Evolutionary conservation across 192 early-diverging fungal genomes (phyloP).

Genomic region (Coemansia sp.): DNA sequence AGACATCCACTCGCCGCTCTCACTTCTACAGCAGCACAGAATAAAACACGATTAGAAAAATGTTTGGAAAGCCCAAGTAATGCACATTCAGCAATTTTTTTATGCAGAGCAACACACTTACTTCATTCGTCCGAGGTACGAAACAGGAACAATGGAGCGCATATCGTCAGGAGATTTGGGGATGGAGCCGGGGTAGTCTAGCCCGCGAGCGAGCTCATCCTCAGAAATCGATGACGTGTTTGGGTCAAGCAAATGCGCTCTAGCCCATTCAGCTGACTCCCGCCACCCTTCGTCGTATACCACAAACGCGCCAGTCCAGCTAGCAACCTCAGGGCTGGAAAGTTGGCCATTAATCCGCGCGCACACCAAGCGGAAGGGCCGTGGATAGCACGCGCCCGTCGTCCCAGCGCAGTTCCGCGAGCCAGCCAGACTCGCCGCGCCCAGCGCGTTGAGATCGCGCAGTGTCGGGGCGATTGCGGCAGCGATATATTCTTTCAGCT

Average conservation of each 20-base stretch:
- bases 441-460: slow-evolving; percentile 37
- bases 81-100: too few species aligned
- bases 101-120: neutral
- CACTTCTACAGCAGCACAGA: slow-evolving; percentile 12
- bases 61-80: neutral
- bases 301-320: slow-evolving; percentile 43
- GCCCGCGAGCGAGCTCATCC: slow-evolving; percentile 25
- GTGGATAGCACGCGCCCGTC: slow-evolving; percentile 22
- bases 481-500: slow-evolving; percentile 26
- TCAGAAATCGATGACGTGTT: slow-evolving; percentile 10
- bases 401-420: neutral
- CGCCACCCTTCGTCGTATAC: slow-evolving; percentile 34
- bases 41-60: neutral
- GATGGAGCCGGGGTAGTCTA: slow-evolving; percentile 46
- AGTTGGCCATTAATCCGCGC: slow-evolving; percentile 20
- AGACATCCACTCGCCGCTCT: slow-evolving; percentile 49
- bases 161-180: slow-evolving; percentile 28
- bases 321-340: slow-evolving; percentile 29
- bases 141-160: slow-evolving; percentile 36
- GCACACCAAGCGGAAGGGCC: slow-evolving; percentile 30
- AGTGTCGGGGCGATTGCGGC: slow-evolving; percentile 25
- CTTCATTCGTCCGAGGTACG: slow-evolving; percentile 49
- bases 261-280: slow-evolving; percentile 22
- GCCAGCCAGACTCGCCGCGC: neutral
- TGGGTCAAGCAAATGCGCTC: slow-evolving; percentile 15